These are phyloP conservation scores for Aspergillus sp. DNA, from an alignment of 2,329 filamentous ascomycete genomes.

Conservation along the genomic window DNA sequence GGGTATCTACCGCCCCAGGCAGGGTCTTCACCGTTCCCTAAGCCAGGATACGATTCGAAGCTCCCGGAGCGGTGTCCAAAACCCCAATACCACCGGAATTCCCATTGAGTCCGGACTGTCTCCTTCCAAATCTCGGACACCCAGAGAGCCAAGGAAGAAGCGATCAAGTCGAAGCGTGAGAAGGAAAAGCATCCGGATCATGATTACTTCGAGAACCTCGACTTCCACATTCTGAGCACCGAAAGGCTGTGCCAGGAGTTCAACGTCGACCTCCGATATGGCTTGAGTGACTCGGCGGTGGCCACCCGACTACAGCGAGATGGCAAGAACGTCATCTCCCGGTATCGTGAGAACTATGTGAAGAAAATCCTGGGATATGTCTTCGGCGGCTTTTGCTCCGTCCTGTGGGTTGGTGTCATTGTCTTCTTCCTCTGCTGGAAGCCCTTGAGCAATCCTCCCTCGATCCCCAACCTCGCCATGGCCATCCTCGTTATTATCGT, in stretches of 20 bases:
- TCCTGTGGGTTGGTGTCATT: conserved; percentile 66
- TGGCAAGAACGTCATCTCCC: conserved; percentile 66
- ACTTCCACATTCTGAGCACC: conserved; percentile 63
- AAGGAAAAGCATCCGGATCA: conserved; percentile 33
- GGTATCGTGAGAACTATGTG: conserved; percentile 61
- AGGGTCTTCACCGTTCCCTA: conserved; percentile 6
- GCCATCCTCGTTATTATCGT: conserved; percentile 72
- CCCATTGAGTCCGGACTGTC: conserved; percentile 38
- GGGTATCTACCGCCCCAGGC: background rate
- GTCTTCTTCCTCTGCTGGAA: conserved; percentile 77
- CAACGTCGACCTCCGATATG: conserved; percentile 55
- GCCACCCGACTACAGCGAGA: conserved; percentile 57
- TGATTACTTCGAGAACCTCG: conserved; percentile 58
- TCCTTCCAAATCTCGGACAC: conserved; percentile 40
- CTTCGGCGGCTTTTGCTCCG: conserved; percentile 75
- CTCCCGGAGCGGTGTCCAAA: conserved; percentile 7
- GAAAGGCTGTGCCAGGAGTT: conserved; percentile 60
- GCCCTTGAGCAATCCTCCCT: conserved; percentile 69
- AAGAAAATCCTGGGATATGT: conserved; percentile 65
- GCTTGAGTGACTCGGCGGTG: conserved; percentile 60
- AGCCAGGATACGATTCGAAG: conserved; percentile 9
- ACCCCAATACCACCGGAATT: conserved; percentile 21
- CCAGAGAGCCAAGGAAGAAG: conserved; percentile 29
- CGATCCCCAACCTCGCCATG: conserved; percentile 66
- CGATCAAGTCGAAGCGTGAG: conserved; percentile 13